These are phyloP conservation scores for Hanseniaspora uvarum DNA, from an alignment of 1,139 yeast species.

Conservation along the genomic window DNA sequence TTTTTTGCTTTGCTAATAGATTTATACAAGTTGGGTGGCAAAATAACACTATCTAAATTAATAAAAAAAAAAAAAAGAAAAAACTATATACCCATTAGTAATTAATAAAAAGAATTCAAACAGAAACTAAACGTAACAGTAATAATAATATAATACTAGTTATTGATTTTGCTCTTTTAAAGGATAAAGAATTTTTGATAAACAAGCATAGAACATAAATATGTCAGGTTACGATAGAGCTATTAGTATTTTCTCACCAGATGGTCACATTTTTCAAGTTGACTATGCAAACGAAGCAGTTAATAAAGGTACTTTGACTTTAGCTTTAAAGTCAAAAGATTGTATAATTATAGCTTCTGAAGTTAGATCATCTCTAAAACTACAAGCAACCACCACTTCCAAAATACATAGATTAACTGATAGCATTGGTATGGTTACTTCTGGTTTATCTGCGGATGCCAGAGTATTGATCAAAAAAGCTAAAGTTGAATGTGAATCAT, in stretches of 20 bases:
- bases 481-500: conserved; percentile 95
- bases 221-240: conserved; percentile 99
- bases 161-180: neutral
- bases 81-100: no score
- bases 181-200: no score
- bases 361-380: conserved; percentile 84
- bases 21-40: conserved; percentile 15
- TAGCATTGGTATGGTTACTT: conserved; percentile 86
- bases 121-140: neutral
- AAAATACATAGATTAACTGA: conserved; percentile 86
- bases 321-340: conserved; percentile 84
- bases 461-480: conserved; percentile 91
- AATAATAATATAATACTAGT: neutral
- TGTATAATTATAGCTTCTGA: conserved; percentile 93
- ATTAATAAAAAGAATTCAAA: neutral
- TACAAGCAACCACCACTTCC: conserved; percentile 94
- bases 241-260: conserved; percentile 96
- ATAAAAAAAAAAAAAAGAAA: no score
- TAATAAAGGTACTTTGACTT: conserved; percentile 95
- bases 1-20: neutral
- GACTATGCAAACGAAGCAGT: conserved; percentile 98
- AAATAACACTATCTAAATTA: neutral
- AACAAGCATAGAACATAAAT: neutral
- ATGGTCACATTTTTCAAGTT: conserved; percentile 97
- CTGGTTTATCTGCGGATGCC: conserved; percentile 97